phyloP scores from a whole-genome alignment of 1,284 basidiomycete genomes.

The Takashimella tepidaria region DNA sequence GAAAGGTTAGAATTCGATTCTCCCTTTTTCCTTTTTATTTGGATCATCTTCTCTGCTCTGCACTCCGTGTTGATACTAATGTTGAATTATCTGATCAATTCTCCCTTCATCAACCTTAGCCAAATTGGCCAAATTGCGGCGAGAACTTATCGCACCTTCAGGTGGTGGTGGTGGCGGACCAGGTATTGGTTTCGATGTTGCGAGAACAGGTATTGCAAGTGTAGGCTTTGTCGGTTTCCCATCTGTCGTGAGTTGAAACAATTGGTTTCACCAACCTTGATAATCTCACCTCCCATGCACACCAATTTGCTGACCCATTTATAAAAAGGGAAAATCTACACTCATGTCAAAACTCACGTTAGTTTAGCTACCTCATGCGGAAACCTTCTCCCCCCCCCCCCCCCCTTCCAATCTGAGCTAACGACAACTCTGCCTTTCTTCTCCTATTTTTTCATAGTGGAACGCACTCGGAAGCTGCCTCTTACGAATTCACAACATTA shows the following conservation, averaged over 20 bases:
- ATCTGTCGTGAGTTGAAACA: slow-evolving; percentile 22
- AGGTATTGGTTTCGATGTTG: slow-evolving; percentile 92
- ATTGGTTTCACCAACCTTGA: too few relatives aligned
- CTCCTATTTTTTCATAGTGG: slow-evolving; percentile 50
- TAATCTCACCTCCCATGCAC: not conserved
- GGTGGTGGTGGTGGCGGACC: slow-evolving; percentile 76
- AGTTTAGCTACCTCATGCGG: slow-evolving; percentile 6
- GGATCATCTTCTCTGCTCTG: too few relatives aligned
- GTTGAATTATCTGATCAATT: too few relatives aligned
- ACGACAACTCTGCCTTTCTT: not conserved
- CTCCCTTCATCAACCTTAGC: too few relatives aligned
- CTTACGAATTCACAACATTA: slow-evolving; percentile 88
- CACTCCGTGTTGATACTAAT: too few relatives aligned
- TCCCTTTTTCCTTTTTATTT: too few relatives aligned
- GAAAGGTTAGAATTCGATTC: slow-evolving; percentile 59
- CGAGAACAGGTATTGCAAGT: slow-evolving; percentile 88
- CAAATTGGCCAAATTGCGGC: slow-evolving; percentile 92
- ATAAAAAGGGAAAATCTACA: slow-evolving; percentile 64
- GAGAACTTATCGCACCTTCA: slow-evolving; percentile 83
- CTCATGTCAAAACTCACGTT: slow-evolving; percentile 92
- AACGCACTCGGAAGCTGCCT: slow-evolving; percentile 95
- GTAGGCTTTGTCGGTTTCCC: slow-evolving; percentile 82
- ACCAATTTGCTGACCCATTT: too few relatives aligned
- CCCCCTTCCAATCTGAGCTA: not conserved
- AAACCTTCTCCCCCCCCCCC: not conserved